These are phyloP conservation scores for Fusarium pseudoanthophilum DNA, from an alignment of 2,329 filamentous ascomycete species.

Conservation along the genomic window DNA sequence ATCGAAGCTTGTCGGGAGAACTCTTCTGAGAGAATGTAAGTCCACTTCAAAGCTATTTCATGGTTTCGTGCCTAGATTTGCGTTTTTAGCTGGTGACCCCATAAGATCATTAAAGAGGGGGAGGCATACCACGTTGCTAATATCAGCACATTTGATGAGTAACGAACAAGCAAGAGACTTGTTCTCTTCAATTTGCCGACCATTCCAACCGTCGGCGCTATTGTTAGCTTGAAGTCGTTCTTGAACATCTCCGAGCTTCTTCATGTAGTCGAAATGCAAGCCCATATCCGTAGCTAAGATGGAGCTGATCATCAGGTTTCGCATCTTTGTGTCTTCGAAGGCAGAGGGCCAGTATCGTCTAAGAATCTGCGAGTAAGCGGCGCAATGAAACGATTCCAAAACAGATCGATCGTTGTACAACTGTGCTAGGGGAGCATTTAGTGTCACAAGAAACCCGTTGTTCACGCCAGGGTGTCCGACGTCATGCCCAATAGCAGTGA, in stretches of 20 bases:
- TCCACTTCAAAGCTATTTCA: conserved; percentile 87
- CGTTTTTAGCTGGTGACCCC: conserved; percentile 38
- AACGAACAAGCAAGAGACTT: conserved; percentile 87
- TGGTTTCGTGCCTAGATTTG: conserved; percentile 79
- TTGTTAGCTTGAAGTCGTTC: conserved; percentile 77
- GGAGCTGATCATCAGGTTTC: conserved; percentile 94
- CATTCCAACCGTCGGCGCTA: conserved; percentile 78
- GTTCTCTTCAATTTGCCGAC: conserved; percentile 78
- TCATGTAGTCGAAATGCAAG: conserved; percentile 96
- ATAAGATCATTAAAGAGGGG: background rate
- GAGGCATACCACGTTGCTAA: conserved; percentile 90
- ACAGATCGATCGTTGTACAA: conserved; percentile 98
- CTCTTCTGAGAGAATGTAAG: conserved; percentile 92
- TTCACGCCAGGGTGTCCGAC: conserved; percentile 98
- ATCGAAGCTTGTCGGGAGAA: conserved; percentile 93
- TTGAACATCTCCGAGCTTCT: conserved; percentile 82
- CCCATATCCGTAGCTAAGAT: conserved; percentile 98
- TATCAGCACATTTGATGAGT: conserved; percentile 97
- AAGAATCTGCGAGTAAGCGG: conserved; percentile 95
- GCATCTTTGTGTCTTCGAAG: conserved; percentile 82
- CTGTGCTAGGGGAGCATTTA: conserved; percentile 93
- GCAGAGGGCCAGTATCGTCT: conserved; percentile 89
- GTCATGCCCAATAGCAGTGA: conserved; percentile 97
- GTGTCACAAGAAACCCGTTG: conserved; percentile 91
- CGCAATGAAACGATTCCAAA: conserved; percentile 96